Evolutionary conservation across 805 yeast genomes (phyloP).

Genomic region (Ogataea saltuana): DNA sequence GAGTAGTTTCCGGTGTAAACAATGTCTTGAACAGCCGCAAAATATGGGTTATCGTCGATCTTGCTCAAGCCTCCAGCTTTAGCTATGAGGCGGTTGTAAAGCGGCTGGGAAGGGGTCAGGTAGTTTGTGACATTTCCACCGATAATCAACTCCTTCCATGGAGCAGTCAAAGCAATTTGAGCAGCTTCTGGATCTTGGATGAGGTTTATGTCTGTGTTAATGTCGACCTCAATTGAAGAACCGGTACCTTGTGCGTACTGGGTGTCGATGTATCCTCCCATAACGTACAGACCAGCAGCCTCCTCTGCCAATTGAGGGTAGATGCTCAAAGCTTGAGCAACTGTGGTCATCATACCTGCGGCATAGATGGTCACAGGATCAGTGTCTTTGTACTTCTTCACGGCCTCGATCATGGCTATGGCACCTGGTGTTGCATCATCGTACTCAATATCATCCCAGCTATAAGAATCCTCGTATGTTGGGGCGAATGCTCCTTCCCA

Average conservation of each 20-base stretch:
- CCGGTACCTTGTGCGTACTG: slow-evolving; percentile 40
- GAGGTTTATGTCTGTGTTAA: slow-evolving; percentile 45
- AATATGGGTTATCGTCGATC: slow-evolving; percentile 34
- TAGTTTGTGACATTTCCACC: slow-evolving; percentile 46
- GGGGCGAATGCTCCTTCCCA: slow-evolving; percentile 45
- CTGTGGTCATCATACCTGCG: slow-evolving; percentile 46
- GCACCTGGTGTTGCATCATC: slow-evolving; percentile 38
- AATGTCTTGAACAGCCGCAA: slow-evolving; percentile 32
- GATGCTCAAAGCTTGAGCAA: slow-evolving; percentile 44
- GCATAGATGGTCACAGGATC: slow-evolving; percentile 40
- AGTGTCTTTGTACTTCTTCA: slow-evolving; percentile 37
- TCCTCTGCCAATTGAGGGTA: slow-evolving; percentile 42
- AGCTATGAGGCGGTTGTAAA: slow-evolving; percentile 37
- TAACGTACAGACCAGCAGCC: slow-evolving; percentile 41
- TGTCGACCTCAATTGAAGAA: slow-evolving; percentile 36
- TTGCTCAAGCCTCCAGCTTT: slow-evolving; percentile 37
- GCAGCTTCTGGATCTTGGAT: slow-evolving; percentile 49
- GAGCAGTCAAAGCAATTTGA: slow-evolving; percentile 42
- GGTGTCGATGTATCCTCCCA: slow-evolving; percentile 47
- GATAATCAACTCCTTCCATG: slow-evolving; percentile 40
- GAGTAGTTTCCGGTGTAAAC: slow-evolving; percentile 40
- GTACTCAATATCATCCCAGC: slow-evolving; percentile 36
- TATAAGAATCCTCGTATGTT: slow-evolving; percentile 35
- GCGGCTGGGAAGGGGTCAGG: slow-evolving; percentile 40
- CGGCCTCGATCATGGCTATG: slow-evolving; percentile 42